phyloP scores from a whole-genome alignment of 129 eudicot species.

The Kitagawia praeruptora region DNA sequence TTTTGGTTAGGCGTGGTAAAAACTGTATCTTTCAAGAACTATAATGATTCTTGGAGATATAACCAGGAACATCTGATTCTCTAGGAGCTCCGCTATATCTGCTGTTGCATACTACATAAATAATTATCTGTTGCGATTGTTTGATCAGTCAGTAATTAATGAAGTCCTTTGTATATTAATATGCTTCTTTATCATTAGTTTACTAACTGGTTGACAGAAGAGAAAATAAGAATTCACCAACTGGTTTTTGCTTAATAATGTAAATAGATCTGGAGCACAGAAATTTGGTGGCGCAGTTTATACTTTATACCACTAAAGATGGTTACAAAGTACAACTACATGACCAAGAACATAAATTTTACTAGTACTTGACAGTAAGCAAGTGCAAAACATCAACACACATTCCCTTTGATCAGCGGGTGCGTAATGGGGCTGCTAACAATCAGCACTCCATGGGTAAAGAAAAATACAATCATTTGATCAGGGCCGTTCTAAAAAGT shows the following conservation, averaged over 20 bases:
- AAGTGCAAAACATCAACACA: background rate
- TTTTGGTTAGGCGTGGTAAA: too few species aligned
- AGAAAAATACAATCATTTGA: background rate
- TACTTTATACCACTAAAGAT: background rate
- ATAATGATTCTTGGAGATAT: too few species aligned
- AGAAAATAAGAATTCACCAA: background rate
- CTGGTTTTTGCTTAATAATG: background rate
- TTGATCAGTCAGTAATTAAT: too few species aligned
- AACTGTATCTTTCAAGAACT: too few species aligned
- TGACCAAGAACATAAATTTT: background rate
- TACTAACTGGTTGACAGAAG: background rate
- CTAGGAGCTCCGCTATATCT: too few species aligned
- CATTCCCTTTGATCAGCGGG: slow-evolving; percentile 2
- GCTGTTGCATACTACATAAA: too few species aligned
- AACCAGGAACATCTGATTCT: too few species aligned
- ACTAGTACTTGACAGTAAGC: background rate
- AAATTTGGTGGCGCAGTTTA: background rate
- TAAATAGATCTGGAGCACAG: background rate
- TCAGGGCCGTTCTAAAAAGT: slow-evolving; percentile 9
- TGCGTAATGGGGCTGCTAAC: background rate
- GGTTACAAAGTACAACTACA: background rate
- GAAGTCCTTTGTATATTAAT: too few species aligned
- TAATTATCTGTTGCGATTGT: too few species aligned
- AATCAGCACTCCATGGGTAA: background rate
- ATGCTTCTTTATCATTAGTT: background rate